phyloP scores from a whole-genome alignment of 805 yeast genomes.

The Spathaspora passalidarum region DNA sequence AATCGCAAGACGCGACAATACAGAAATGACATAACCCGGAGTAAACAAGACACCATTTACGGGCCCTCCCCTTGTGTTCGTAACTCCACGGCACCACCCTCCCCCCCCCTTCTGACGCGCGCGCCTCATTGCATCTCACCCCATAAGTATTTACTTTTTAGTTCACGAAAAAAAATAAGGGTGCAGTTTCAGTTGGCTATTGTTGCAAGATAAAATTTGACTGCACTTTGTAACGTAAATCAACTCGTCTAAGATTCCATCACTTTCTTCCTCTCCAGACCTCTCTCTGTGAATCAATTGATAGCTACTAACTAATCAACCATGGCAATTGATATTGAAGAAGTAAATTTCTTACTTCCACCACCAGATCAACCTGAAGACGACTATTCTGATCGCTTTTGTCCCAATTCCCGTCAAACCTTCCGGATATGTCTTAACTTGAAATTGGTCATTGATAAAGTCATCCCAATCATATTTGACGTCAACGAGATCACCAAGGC shows the following conservation, averaged over 20 bases:
- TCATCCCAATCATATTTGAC: conserved; percentile 65
- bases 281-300: neutral
- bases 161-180: neutral
- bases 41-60: too few species aligned
- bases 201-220: neutral
- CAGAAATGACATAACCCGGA: too few species aligned
- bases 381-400: conserved; percentile 16
- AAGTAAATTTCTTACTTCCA: conserved; percentile 5
- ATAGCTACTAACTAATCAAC: neutral
- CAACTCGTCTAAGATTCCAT: neutral
- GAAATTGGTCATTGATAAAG: conserved; percentile 66
- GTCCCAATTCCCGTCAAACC: conserved; percentile 66
- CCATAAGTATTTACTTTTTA: too few species aligned
- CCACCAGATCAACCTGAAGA: conserved; percentile 6
- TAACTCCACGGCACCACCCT: neutral
- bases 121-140: too few species aligned
- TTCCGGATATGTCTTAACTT: conserved; percentile 69
- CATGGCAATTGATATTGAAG: conserved; percentile 7
- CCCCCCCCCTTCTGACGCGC: neutral
- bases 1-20: too few species aligned
- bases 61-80: too few species aligned
- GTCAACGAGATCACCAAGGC: conserved; percentile 48
- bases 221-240: neutral
- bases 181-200: neutral
- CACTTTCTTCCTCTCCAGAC: neutral